phyloP scores from a whole-genome alignment of 495 filamentous ascomycete genomes.

The Hypoxylon cercidicola region DNA sequence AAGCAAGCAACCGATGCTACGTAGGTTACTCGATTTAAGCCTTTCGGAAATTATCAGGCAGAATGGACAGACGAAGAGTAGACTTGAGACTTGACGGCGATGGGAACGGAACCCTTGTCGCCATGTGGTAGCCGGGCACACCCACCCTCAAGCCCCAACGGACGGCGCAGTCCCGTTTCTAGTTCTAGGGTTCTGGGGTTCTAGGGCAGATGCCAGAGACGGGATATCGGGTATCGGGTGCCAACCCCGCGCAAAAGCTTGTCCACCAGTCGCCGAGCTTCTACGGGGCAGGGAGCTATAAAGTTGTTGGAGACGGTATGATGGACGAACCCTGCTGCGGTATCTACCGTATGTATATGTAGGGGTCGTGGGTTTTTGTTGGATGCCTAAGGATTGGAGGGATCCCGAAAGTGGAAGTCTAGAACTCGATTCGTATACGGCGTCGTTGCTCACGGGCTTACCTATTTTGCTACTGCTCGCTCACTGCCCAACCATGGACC shows the following conservation, averaged over 20 bases:
- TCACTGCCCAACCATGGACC: too few relatives aligned
- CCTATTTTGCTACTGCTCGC: slow-evolving; percentile 33
- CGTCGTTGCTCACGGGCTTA: slow-evolving; percentile 12
- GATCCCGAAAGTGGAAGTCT: slow-evolving; percentile 29
- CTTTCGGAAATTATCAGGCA: slow-evolving; percentile 44
- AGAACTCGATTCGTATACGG: slow-evolving; percentile 23
- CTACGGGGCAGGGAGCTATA: slow-evolving; percentile 1
- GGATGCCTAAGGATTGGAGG: slow-evolving; percentile 19
- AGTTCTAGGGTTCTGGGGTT: slow-evolving; percentile 19
- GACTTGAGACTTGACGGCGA: neutral
- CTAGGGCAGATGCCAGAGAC: slow-evolving; percentile 13
- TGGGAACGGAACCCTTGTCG: slow-evolving; percentile 36
- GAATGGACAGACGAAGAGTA: slow-evolving; percentile 26
- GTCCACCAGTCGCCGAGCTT: slow-evolving; percentile 4
- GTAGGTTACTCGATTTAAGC: slow-evolving; percentile 28
- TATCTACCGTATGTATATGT: neutral
- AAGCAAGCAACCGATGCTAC: slow-evolving; percentile 27
- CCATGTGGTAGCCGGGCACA: slow-evolving; percentile 40
- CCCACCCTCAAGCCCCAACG: slow-evolving; percentile 30
- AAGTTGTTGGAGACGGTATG: slow-evolving; percentile 16
- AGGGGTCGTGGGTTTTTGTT: neutral
- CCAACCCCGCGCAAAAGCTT: slow-evolving; percentile 36
- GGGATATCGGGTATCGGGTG: slow-evolving; percentile 41
- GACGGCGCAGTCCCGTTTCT: slow-evolving; percentile 42
- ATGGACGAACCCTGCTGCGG: neutral